Base-by-base conservation (phyloP, 306 rosid species). In the Dicorynia guianensis region DNA sequence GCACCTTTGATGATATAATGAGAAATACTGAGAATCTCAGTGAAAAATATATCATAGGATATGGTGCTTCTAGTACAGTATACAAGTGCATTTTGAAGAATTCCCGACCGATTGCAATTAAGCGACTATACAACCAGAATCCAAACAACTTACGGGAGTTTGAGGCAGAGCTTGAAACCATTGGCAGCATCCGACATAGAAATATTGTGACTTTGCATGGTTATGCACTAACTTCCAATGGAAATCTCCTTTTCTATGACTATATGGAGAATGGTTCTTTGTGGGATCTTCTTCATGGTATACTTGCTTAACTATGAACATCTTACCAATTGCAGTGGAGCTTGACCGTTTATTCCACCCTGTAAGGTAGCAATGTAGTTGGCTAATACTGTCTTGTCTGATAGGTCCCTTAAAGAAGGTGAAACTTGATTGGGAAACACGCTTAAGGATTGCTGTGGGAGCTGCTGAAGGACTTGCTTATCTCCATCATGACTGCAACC, bases 211-310 rank as follows among this genome's bases (percentile, higher is more conserved):
- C 88, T 40, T 76, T 94, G 82, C 98, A 94, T 80, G 98, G 98
- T 7, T 94, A 91, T 76, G 96, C 96, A 0, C 78, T 90, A 5
- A 90, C 97, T 43, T 89, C 93, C 17, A 55, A 25, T 34, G 98
- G 96, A 25, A 92, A 95, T 77, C 95, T 95, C 44, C 96, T 95
- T 25, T 90, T 92, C 86, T 95, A 95, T 20, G 98, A 95, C 57
- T 95, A 84, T 20, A 95, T 95, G 98, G 89, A 88, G 48, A 95
- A 95, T 42, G 98, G 98, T 42, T 95, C 98, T 39, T 80, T 92
- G 0, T 94, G 98, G 97, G 98, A 95, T 86, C 86, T 92, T 76
- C 97, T 94, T 59, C 97, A 95, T 44, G 97, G 98, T 95, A 65
- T 64, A 74, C 53, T 53, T 65, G 14, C 40, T 25, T 0, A 5